Conservation (phyloP, 2,329 filamentous ascomycete genomes). For the Colletotrichum gigasporum region DNA sequence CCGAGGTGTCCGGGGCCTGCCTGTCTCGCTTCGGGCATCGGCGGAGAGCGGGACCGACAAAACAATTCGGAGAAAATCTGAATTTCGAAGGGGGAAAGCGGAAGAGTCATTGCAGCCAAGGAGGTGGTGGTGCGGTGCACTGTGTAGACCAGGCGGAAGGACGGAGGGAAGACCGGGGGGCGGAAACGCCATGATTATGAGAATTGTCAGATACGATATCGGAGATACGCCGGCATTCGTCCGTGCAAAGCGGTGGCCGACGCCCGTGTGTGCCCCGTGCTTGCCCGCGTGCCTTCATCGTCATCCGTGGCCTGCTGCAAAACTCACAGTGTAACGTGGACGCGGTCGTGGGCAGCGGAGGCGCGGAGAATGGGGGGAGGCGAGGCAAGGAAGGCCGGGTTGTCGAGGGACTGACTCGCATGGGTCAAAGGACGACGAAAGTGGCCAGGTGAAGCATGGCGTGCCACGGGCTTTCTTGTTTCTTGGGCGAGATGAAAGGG, state of each 20-base stretch:
- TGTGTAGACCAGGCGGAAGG: too few species aligned
- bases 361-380: too few species aligned
- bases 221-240: slow-evolving; percentile 32
- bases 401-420: slow-evolving; percentile 16
- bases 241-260: background rate
- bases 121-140: background rate
- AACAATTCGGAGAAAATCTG: slow-evolving; percentile 23
- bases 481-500: too few species aligned
- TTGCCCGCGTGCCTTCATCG: slow-evolving; percentile 14
- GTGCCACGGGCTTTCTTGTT: slow-evolving; percentile 4
- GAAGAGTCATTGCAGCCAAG: background rate
- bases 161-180: slow-evolving; percentile 13
- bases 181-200: background rate
- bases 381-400: background rate
- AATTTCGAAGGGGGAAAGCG: background rate
- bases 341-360: slow-evolving; percentile 1
- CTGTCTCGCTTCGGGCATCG: slow-evolving; percentile 9
- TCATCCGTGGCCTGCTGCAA: background rate
- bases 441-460: slow-evolving; percentile 22
- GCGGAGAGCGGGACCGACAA: slow-evolving; percentile 2
- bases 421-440: slow-evolving; percentile 20
- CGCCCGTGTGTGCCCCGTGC: slow-evolving; percentile 9
- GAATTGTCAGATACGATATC: slow-evolving; percentile 29
- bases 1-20: slow-evolving; percentile 17
- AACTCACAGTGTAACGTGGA: slow-evolving; percentile 18